Evolutionary conservation across 352 stramenopile genomes (phyloP).

Genomic region (Pythium volutum): DNA sequence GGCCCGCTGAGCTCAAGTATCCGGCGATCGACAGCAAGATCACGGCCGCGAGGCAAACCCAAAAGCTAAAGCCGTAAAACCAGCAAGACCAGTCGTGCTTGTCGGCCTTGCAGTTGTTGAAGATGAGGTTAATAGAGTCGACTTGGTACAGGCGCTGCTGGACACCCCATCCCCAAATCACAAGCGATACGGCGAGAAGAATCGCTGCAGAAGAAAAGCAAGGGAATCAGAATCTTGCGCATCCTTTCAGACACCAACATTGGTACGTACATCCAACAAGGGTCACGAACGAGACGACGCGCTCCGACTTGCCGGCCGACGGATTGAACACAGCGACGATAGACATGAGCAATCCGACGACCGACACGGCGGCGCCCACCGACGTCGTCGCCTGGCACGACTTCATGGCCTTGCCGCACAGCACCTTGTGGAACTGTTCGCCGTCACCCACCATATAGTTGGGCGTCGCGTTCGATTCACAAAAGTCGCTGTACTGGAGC

Average conservation of each 20-base stretch:
- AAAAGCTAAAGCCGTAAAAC: slow-evolving; percentile 88
- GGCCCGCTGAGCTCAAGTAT: slow-evolving; percentile 75
- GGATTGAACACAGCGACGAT: slow-evolving; percentile 76
- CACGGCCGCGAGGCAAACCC: slow-evolving; percentile 77
- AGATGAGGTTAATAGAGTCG: slow-evolving; percentile 74
- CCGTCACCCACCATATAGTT: slow-evolving; percentile 86
- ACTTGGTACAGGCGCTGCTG: slow-evolving; percentile 80
- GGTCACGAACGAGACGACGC: slow-evolving; percentile 80
- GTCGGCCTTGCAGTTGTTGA: slow-evolving; percentile 69
- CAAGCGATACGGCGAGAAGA: slow-evolving; percentile 63
- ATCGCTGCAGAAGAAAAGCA: slow-evolving; percentile 40
- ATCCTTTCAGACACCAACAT: not conserved
- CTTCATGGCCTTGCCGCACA: slow-evolving; percentile 72
- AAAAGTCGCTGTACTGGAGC: slow-evolving; percentile 78
- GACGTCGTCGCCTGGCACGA: slow-evolving; percentile 63
- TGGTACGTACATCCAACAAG: slow-evolving; percentile 64
- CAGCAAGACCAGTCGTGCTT: slow-evolving; percentile 72
- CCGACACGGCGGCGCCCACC: slow-evolving; percentile 55
- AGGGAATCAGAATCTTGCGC: not conserved
- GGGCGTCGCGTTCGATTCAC: slow-evolving; percentile 40
- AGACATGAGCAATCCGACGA: slow-evolving; percentile 56
- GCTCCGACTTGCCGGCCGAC: slow-evolving; percentile 67
- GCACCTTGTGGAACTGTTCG: slow-evolving; percentile 60
- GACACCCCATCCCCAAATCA: slow-evolving; percentile 75
- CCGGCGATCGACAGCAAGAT: slow-evolving; percentile 75